These are phyloP conservation scores for Ogataea haglerorum DNA, from an alignment of 805 yeast species.

Conservation along the genomic window DNA sequence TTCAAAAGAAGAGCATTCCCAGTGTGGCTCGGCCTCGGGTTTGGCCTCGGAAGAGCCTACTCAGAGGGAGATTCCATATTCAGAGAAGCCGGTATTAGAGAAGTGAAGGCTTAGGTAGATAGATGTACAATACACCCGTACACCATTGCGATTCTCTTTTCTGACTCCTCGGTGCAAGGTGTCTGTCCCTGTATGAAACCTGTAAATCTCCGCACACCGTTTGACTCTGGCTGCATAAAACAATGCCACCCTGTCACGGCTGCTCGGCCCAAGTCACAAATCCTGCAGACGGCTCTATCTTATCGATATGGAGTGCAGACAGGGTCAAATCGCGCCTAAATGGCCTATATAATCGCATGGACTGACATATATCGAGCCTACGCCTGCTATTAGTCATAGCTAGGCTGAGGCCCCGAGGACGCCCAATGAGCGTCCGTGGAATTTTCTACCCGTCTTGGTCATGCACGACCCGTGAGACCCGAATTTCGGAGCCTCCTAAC, in stretches of 20 bases:
- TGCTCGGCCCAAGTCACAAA: not conserved
- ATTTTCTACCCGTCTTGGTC: constrained; percentile 9
- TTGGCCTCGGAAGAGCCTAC: constrained; percentile 96
- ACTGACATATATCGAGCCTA: not conserved
- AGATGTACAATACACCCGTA: constrained; percentile 7
- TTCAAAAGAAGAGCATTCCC: constrained; percentile 97
- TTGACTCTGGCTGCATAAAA: constrained; percentile 15
- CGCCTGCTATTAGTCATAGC: constrained; percentile 3
- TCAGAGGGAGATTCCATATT: constrained; percentile 98
- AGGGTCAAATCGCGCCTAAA: not conserved
- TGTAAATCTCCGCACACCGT: not conserved
- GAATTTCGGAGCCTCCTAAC: not conserved
- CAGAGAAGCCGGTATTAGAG: constrained; percentile 78
- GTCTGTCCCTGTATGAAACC: not conserved
- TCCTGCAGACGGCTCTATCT: constrained; percentile 6
- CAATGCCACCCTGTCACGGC: constrained; percentile 12
- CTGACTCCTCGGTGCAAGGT: constrained; percentile 9
- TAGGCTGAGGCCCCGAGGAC: not conserved
- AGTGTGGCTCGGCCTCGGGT: constrained; percentile 95
- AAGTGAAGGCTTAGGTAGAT: constrained; percentile 54
- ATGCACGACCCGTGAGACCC: constrained; percentile 6
- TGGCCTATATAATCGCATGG: constrained; percentile 1
- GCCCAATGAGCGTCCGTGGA: constrained; percentile 13
- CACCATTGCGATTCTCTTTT: constrained; percentile 1
- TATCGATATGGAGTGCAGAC: constrained; percentile 4